Evolutionary conservation across 331 rosid genomes (phyloP).

Genomic region (Dryas integrifolia): DNA sequence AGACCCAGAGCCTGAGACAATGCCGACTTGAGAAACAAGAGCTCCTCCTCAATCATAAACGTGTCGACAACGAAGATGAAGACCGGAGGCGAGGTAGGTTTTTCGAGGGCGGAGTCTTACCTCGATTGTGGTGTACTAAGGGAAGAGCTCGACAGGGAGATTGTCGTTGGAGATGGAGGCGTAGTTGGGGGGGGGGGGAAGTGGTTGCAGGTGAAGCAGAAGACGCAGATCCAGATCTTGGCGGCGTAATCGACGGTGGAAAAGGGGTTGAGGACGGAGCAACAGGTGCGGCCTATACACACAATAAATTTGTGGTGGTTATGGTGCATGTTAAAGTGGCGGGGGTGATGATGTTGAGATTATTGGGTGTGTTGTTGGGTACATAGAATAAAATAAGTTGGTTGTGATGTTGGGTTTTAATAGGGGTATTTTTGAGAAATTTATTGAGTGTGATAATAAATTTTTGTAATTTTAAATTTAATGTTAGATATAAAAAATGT

Average conservation of each 20-base stretch:
- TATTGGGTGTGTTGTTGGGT: no score
- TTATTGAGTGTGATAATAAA: no score
- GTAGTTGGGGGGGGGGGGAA: constrained; percentile 65
- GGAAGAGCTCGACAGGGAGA: constrained; percentile 90
- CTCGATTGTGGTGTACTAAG: constrained; percentile 82
- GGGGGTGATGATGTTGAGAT: no score
- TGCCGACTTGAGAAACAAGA: constrained; percentile 59
- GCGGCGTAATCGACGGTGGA: constrained; percentile 90
- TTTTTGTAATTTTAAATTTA: no score
- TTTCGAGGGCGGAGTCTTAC: constrained; percentile 44
- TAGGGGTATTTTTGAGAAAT: no score
- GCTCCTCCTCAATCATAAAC: constrained; percentile 77
- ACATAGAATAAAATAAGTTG: no score
- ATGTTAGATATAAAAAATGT: no score
- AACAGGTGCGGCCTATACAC: constrained; percentile 62
- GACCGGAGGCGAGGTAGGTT: constrained; percentile 43
- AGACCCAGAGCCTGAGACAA: constrained; percentile 68
- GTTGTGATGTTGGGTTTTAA: no score
- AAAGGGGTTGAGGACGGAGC: constrained; percentile 85
- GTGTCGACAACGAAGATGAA: constrained; percentile 77
- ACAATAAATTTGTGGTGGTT: no score
- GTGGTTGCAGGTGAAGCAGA: constrained; percentile 85
- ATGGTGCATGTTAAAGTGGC: no score
- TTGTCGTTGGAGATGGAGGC: constrained; percentile 72
- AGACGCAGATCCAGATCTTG: constrained; percentile 97